These are phyloP conservation scores for Fusarium proliferatum DNA, from an alignment of 2,329 filamentous ascomycete species.

Conservation along the genomic window DNA sequence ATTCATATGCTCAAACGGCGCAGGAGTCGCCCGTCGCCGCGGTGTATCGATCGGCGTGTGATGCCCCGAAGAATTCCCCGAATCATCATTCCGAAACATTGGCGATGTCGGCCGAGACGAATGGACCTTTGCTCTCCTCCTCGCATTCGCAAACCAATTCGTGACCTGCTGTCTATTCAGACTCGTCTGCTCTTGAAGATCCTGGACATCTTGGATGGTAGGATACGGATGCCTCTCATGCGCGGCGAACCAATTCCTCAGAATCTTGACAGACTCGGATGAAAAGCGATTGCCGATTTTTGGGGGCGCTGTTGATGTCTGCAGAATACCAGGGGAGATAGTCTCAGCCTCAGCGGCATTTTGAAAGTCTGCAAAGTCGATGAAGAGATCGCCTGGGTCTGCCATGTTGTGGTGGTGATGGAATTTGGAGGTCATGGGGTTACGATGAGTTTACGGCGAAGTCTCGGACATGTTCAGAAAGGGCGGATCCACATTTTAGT, in stretches of 20 bases:
- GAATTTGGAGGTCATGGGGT: slow-evolving; percentile 20
- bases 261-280: slow-evolving; percentile 52
- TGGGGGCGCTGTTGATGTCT: slow-evolving; percentile 24
- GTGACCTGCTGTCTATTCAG: slow-evolving; percentile 82
- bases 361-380: slow-evolving; percentile 3
- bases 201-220: slow-evolving; percentile 82
- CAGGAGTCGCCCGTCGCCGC: slow-evolving; percentile 52
- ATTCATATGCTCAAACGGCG: slow-evolving; percentile 38
- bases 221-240: slow-evolving; percentile 85
- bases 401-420: slow-evolving; percentile 12
- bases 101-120: slow-evolving; percentile 44
- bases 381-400: slow-evolving; percentile 1
- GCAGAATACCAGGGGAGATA: slow-evolving; percentile 24
- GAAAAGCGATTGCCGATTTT: slow-evolving; percentile 36
- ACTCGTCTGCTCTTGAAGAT: slow-evolving; percentile 77
- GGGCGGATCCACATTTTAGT: slow-evolving; percentile 33
- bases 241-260: slow-evolving; percentile 82
- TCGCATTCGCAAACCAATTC: slow-evolving; percentile 90
- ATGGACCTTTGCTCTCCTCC: slow-evolving; percentile 76
- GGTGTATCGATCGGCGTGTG: slow-evolving; percentile 67
- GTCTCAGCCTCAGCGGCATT: neutral
- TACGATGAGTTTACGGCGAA: slow-evolving; percentile 15
- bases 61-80: slow-evolving; percentile 20
- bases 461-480: slow-evolving; percentile 35
- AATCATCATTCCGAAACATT: slow-evolving; percentile 33